Evolutionary conservation across 1,284 basidiomycete genomes (phyloP).

Genomic region (Cryptococcus floricola): DNA sequence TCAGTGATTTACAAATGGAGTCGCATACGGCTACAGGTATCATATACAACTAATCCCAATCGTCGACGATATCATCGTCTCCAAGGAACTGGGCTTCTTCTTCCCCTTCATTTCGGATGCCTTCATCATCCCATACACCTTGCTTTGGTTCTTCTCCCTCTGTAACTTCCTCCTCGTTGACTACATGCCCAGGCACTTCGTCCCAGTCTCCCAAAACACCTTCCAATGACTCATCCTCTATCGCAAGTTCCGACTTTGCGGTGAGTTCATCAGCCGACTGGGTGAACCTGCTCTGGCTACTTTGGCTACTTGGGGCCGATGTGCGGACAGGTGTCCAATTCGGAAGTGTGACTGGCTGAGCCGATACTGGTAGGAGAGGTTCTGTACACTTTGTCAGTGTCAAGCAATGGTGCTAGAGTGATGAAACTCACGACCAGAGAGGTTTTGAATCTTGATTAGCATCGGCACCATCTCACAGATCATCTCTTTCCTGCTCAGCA

Average conservation of each 20-base stretch:
- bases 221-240: conserved; percentile 23
- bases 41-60: conserved; percentile 24
- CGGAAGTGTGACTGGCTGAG: conserved; percentile 27
- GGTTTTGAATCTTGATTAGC: conserved; percentile 40
- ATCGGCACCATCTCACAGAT: conserved; percentile 44
- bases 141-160: too few relatives aligned
- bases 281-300: conserved; percentile 23
- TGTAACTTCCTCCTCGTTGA: background rate
- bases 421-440: conserved; percentile 18
- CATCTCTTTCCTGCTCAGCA: conserved; percentile 29
- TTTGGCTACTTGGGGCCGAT: background rate
- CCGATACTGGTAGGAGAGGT: conserved; percentile 31
- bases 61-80: conserved; percentile 39
- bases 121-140: conserved; percentile 21
- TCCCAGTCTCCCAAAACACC: conserved; percentile 19
- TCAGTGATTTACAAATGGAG: background rate
- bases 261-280: conserved; percentile 18
- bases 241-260: conserved; percentile 26
- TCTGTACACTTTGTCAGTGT: conserved; percentile 14
- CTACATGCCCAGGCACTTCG: conserved; percentile 6
- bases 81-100: conserved; percentile 26
- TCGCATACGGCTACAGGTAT: background rate
- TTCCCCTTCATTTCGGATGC: conserved; percentile 13
- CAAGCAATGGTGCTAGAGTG: background rate
- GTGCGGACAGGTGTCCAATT: conserved; percentile 8